phyloP scores from a whole-genome alignment of 78 protist genomes.

The Dictyostelium citrinum region DNA sequence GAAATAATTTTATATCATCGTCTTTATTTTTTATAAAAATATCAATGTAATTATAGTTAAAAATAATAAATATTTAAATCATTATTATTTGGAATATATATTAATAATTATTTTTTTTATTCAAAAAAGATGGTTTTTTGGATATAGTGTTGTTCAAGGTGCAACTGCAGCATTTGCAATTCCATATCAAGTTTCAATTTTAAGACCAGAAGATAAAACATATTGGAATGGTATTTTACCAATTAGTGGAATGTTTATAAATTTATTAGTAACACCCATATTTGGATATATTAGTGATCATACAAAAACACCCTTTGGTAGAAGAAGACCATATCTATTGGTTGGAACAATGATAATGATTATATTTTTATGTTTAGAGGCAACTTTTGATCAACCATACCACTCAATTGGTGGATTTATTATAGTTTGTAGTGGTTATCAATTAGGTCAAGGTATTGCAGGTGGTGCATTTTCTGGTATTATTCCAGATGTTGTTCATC shows the following conservation, averaged over 20 bases:
- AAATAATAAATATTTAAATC: no score
- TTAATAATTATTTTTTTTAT: no score
- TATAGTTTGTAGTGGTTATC: neutral
- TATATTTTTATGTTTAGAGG: neutral
- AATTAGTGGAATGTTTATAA: conserved; percentile 59
- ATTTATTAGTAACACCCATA: conserved; percentile 13
- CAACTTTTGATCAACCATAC: conserved; percentile 7
- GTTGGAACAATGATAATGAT: conserved; percentile 56
- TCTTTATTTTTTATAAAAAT: conserved; percentile 60
- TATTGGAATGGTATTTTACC: conserved; percentile 72
- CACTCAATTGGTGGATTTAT: conserved; percentile 24
- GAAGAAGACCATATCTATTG: conserved; percentile 57
- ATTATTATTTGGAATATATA: no score
- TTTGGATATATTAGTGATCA: conserved; percentile 60
- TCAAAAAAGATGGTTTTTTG: conserved; percentile 75
- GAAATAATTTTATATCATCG: neutral
- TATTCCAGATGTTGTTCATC: conserved; percentile 66
- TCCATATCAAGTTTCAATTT: conserved; percentile 6
- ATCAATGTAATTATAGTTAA: conserved; percentile 10
- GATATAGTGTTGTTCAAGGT: conserved; percentile 36
- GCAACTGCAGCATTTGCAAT: conserved; percentile 17
- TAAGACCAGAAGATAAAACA: neutral
- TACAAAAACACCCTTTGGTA: conserved; percentile 51
- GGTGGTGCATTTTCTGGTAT: conserved; percentile 79
- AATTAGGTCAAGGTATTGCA: conserved; percentile 71